Evolutionary conservation across 106 monocot genomes (phyloP).

Genomic region (Amphibolis antarctica): DNA sequence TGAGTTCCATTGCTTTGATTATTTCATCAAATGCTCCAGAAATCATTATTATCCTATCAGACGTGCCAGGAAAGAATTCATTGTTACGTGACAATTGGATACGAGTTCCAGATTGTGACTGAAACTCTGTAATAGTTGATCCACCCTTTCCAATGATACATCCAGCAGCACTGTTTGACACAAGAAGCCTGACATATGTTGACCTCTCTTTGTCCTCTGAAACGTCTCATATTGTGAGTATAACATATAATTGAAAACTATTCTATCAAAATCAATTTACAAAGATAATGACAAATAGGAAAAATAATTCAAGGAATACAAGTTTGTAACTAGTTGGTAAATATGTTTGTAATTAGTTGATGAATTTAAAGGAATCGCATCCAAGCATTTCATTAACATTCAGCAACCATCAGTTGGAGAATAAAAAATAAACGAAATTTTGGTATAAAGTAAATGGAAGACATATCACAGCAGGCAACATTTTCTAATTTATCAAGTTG

Average conservation of each 20-base stretch:
- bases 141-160: constrained; percentile 98
- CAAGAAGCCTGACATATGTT: constrained; percentile 75
- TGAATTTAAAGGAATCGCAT: too few relatives aligned
- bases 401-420: too few relatives aligned
- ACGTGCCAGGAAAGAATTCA: constrained; percentile 95
- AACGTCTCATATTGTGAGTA: not conserved
- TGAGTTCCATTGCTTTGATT: constrained; percentile 77
- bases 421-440: too few relatives aligned
- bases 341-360: too few relatives aligned
- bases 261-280: too few relatives aligned
- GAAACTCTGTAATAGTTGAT: constrained; percentile 85
- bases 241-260: not conserved
- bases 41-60: constrained; percentile 89
- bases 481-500: too few relatives aligned
- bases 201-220: constrained; percentile 72
- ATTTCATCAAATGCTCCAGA: constrained; percentile 74
- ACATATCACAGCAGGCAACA: too few relatives aligned
- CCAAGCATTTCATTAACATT: too few relatives aligned
- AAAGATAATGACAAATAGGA: too few relatives aligned
- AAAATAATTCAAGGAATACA: too few relatives aligned
- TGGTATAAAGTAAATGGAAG: too few relatives aligned
- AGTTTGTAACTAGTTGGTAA: too few relatives aligned
- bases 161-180: constrained; percentile 91
- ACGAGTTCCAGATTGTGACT: constrained; percentile 90
- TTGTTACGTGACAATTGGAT: constrained; percentile 93